Percentiles rank a stretch among this genome's conserved stretches.
Conservation (phyloP, 148 eudicot species). For the Mesembryanthemum crystallinum region DNA sequence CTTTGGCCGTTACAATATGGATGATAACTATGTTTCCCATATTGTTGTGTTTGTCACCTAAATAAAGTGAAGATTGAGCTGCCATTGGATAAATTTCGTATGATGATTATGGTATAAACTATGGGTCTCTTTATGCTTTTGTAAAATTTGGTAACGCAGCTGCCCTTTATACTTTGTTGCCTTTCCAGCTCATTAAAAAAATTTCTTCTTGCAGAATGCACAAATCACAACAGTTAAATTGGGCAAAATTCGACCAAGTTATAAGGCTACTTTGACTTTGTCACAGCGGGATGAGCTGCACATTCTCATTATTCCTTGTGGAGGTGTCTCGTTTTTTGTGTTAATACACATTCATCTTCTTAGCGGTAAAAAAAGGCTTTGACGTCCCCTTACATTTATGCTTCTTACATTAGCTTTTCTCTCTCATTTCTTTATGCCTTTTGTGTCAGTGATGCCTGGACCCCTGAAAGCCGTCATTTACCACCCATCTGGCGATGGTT, state of each 20-base stretch:
- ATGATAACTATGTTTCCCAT: constrained; percentile 39
- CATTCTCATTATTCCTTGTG: constrained; percentile 43
- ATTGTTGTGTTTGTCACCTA: constrained; percentile 6
- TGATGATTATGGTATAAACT: constrained; percentile 44
- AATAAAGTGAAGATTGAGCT: constrained; percentile 25
- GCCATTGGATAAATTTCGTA: constrained; percentile 29
- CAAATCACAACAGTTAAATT: constrained; percentile 35
- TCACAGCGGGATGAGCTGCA: constrained; percentile 28
- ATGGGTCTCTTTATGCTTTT: background rate
- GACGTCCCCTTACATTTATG: background rate
- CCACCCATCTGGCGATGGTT: constrained; percentile 26
- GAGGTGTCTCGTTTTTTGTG: constrained; percentile 32
- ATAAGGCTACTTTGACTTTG: constrained; percentile 44
- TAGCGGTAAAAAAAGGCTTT: background rate
- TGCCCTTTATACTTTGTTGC: background rate
- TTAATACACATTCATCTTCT: background rate
- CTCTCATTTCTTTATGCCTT: background rate
- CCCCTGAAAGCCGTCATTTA: constrained; percentile 25
- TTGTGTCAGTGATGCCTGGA: constrained; percentile 55
- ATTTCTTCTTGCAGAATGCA: constrained; percentile 39
- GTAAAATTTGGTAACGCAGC: background rate
- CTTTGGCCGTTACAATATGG: constrained; percentile 48
- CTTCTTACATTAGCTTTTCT: background rate
- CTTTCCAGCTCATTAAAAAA: background rate
- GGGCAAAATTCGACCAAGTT: constrained; percentile 57